Conservation (phyloP, 306 rosid genomes). For the Begonia masoniana region DNA sequence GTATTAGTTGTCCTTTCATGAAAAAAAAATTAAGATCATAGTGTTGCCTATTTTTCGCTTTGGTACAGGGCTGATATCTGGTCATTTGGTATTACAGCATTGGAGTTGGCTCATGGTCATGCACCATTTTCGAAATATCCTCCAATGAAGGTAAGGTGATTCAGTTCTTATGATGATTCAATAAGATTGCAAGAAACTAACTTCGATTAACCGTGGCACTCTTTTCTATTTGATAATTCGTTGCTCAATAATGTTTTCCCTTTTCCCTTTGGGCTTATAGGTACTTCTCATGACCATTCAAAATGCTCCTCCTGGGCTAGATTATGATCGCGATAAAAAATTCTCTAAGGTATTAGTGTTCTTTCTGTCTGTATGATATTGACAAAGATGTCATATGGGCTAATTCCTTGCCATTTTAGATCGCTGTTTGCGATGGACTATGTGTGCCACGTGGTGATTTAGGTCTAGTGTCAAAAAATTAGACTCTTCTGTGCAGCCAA, state of each 20-base stretch:
- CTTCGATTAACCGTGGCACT: not conserved
- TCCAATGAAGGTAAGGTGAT: constrained; percentile 62
- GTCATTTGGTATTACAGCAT: constrained; percentile 49
- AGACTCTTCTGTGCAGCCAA: too few relatives aligned
- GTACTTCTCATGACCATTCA: constrained; percentile 98
- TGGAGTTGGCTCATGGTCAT: constrained; percentile 55
- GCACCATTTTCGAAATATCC: too few relatives aligned
- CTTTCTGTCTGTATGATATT: constrained; percentile 37
- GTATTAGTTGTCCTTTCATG: too few relatives aligned
- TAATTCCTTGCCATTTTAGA: too few relatives aligned
- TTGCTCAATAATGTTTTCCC: not conserved
- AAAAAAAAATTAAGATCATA: too few relatives aligned
- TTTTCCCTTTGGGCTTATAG: constrained; percentile 23
- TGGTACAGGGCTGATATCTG: constrained; percentile 55
- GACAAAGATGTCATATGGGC: not conserved
- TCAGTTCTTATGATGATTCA: constrained; percentile 6
- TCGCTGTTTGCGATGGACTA: too few relatives aligned
- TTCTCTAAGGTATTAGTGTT: constrained; percentile 94
- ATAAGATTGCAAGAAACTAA: not conserved
- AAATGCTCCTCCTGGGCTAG: constrained; percentile 99
- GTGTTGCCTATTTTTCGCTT: too few relatives aligned
- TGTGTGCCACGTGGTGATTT: too few relatives aligned
- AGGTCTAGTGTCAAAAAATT: too few relatives aligned
- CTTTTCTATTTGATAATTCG: constrained; percentile 4
- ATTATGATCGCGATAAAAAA: constrained; percentile 89